Evolutionary conservation across 176 grass and related monocot species (phyloP), one percentile per base, ranked within the genome.

Genomic region (Avena eriantha): DNA sequence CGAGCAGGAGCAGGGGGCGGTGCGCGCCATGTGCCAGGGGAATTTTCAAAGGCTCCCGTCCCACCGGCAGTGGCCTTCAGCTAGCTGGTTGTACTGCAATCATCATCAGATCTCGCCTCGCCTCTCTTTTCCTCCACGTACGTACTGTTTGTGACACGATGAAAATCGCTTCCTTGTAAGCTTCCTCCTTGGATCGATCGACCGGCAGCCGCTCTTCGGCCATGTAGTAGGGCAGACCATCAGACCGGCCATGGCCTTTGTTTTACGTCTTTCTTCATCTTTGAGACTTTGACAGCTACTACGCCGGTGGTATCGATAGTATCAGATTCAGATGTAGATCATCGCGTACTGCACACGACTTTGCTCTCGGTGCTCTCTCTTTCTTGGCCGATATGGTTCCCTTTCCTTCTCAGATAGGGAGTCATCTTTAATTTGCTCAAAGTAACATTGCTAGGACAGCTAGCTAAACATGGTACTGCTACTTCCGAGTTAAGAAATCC

Each of bases 21-120:
- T 88, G 90, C 54, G 39, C 13, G 22, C 78, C 90, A 91, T 88
- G 90, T 91, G 86, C 70, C 51, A 78, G 84, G 55, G 48, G 75
- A n/a, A 35, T 83, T 90, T 87, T 90, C 46, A 55, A 90, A 77
- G 88, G 73, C 73, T 29, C 47, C 5, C 8, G 7, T 10, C 69
- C 73, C 24, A 81, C 13, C 68, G 15, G 24, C 89, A 76, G 84
- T 87, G 80, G 49, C 48, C 39, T 79, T 49, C 76, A 33, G 17
- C 34, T 31, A 29, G 29, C 29, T 29, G 29, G 29, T 29, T 49
- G 69, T 41, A 63, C 77, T 59, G 76, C 85, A 88, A 85, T 91
- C 58, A 85, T 91, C 58, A 91, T 88, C 29, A 67, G 83, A 66
- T 66, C 29, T 21, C 8, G n/a, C 73, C 15, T 14, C 19, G 7